phyloP scores from a whole-genome alignment of 2,329 filamentous ascomycete species.

The Alternaria ventricosa region DNA sequence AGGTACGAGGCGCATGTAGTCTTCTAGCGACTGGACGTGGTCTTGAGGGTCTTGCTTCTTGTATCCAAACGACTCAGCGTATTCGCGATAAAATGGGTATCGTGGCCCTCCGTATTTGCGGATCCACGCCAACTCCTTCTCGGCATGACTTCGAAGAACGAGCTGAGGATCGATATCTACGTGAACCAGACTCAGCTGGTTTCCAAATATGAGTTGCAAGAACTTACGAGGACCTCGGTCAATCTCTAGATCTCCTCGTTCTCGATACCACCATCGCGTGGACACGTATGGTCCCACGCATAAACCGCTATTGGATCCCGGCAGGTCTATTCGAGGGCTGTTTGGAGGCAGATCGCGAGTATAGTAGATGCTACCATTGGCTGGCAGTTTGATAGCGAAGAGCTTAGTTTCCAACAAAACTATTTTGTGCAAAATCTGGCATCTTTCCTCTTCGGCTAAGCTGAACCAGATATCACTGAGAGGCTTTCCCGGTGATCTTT shows the following conservation, averaged over 20 bases:
- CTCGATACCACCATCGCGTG: conserved; percentile 26
- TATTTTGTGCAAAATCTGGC: conserved; percentile 23
- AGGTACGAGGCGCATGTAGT: conserved; percentile 24
- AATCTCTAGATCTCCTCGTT: conserved; percentile 22
- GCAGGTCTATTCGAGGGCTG: conserved; percentile 16
- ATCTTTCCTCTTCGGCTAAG: conserved; percentile 26
- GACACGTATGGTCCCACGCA: conserved; percentile 31
- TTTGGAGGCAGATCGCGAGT: conserved; percentile 8
- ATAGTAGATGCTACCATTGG: conserved; percentile 37
- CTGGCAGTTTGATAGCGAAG: conserved; percentile 23
- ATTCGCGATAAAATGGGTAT: conserved; percentile 25
- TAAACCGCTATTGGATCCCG: conserved; percentile 15
- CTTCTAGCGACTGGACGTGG: conserved; percentile 19
- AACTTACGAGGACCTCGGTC: conserved; percentile 35
- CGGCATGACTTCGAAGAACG: conserved; percentile 27
- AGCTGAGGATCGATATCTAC: conserved; percentile 21
- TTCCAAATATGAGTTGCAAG: no score
- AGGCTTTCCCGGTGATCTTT: conserved; percentile 28
- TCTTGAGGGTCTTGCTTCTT: conserved; percentile 27
- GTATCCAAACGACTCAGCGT: conserved; percentile 31
- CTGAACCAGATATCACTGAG: conserved; percentile 31
- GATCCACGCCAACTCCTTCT: conserved; percentile 36
- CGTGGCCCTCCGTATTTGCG: conserved; percentile 23
- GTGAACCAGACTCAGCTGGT: no score
- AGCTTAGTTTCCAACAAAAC: conserved; percentile 29